These are phyloP conservation scores for Leucocoprinus leucothites DNA, from an alignment of 768 basidiomycete genomes.

Conservation along the genomic window DNA sequence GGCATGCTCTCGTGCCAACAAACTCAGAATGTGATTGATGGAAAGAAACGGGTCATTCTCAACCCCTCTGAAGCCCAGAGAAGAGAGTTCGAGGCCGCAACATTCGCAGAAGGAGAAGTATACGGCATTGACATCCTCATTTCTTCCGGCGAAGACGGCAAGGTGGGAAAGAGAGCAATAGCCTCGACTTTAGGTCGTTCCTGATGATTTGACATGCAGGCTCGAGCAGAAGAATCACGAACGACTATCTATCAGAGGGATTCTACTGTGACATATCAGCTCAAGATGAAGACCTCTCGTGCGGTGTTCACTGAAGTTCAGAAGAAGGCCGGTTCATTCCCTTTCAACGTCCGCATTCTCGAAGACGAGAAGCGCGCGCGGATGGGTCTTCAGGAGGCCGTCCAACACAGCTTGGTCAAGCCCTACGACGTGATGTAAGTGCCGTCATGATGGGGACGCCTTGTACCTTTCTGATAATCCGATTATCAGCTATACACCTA, in stretches of 20 bases:
- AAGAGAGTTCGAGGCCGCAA: slow-evolving; percentile 79
- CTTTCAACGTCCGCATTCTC: slow-evolving; percentile 91
- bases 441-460: not conserved
- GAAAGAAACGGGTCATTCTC: slow-evolving; percentile 92
- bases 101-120: slow-evolving; percentile 91
- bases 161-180: slow-evolving; percentile 37
- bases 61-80: slow-evolving; percentile 86
- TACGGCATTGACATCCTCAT: slow-evolving; percentile 93
- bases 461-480: not conserved
- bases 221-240: slow-evolving; percentile 82
- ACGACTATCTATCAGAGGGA: slow-evolving; percentile 94
- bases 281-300: slow-evolving; percentile 97
- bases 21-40: slow-evolving; percentile 91
- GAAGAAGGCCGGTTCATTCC: slow-evolving; percentile 97
- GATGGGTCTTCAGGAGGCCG: slow-evolving; percentile 94
- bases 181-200: not conserved
- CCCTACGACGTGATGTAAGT: slow-evolving; percentile 93
- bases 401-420: slow-evolving; percentile 90
- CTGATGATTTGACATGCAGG: slow-evolving; percentile 41
- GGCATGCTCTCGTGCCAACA: slow-evolving; percentile 97
- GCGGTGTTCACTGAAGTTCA: slow-evolving; percentile 97
- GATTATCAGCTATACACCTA: slow-evolving; percentile 64
- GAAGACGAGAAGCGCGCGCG: slow-evolving; percentile 96
- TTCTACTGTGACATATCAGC: slow-evolving; percentile 82
- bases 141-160: slow-evolving; percentile 86